Evolutionary conservation across 108 stramenopile species (phyloP).

Genomic region (Discostella pseudostelligera): DNA sequence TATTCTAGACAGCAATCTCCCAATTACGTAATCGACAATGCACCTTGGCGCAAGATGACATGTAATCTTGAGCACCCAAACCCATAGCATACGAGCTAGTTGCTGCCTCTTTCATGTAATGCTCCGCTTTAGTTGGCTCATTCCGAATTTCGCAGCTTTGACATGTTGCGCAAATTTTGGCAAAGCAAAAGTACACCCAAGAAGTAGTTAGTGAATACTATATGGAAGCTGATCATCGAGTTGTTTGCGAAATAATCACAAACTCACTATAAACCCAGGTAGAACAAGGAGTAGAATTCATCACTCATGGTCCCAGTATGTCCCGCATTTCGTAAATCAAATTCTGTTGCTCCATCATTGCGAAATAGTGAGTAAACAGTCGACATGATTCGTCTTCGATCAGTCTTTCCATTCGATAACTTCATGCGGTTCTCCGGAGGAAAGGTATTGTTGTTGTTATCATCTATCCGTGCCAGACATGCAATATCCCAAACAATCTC

Average conservation of each 20-base stretch:
- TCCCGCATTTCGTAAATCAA: slow-evolving; percentile 57
- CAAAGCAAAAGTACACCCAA: too few relatives aligned
- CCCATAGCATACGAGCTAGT: slow-evolving; percentile 58
- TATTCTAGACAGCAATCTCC: not conserved
- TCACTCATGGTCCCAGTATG: slow-evolving; percentile 54
- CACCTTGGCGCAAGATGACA: slow-evolving; percentile 70
- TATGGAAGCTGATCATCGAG: too few relatives aligned
- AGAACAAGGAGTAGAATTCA: slow-evolving; percentile 74
- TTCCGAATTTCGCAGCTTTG: slow-evolving; percentile 50
- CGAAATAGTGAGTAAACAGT: slow-evolving; percentile 64
- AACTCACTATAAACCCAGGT: slow-evolving; percentile 36
- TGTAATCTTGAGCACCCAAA: slow-evolving; percentile 61
- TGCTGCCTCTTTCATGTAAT: slow-evolving; percentile 60
- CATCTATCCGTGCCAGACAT: slow-evolving; percentile 44
- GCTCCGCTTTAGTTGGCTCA: slow-evolving; percentile 57
- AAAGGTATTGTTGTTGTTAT: slow-evolving; percentile 13
- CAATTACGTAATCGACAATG: slow-evolving; percentile 55
- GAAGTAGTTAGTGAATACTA: too few relatives aligned
- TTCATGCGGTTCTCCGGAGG: slow-evolving; percentile 46
- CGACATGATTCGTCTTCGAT: slow-evolving; percentile 67
- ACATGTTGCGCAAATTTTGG: not conserved
- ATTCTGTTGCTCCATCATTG: slow-evolving; percentile 62
- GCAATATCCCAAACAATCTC: slow-evolving; percentile 87
- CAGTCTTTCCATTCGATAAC: slow-evolving; percentile 56
- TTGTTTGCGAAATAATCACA: not conserved